Conservation (phyloP, 345 rosid species). For the Draba incana region DNA sequence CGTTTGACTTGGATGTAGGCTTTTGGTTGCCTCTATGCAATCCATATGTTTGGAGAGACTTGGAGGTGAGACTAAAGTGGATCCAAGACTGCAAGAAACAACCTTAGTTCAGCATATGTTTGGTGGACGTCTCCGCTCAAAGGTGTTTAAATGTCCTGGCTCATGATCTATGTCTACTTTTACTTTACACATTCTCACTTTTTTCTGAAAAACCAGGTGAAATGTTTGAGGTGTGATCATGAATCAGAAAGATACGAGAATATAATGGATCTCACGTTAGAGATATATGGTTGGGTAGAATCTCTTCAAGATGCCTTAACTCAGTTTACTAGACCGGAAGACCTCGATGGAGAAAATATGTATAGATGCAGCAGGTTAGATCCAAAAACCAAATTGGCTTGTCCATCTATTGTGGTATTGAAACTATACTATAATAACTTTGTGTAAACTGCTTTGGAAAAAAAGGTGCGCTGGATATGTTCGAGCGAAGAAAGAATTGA, state of each 20-base stretch:
- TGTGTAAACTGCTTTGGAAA: constrained; percentile 8
- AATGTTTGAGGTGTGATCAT: constrained; percentile 74
- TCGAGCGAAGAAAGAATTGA: constrained; percentile 74
- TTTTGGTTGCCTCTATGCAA: constrained; percentile 80
- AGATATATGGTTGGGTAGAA: constrained; percentile 83
- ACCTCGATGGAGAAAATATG: constrained; percentile 91
- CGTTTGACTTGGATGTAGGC: constrained; percentile 46
- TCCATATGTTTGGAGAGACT: constrained; percentile 77
- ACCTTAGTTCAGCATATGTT: constrained; percentile 81
- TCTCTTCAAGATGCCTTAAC: constrained; percentile 81
- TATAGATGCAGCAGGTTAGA: constrained; percentile 84
- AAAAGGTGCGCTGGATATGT: constrained; percentile 80
- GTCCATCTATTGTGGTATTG: background rate
- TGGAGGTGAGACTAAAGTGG: constrained; percentile 79
- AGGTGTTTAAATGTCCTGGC: constrained; percentile 45
- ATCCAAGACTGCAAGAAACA: constrained; percentile 73
- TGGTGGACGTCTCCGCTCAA: constrained; percentile 79
- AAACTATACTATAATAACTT: constrained; percentile 3
- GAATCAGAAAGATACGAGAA: constrained; percentile 83
- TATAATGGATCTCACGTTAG: constrained; percentile 86
- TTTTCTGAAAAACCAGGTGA: constrained; percentile 51
- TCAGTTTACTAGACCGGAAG: constrained; percentile 81
- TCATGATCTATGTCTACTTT: constrained; percentile 9
- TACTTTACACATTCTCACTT: constrained; percentile 15
- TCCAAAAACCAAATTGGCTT: background rate